phyloP scores from a whole-genome alignment of 208 protist species.

The Angomonas desouzai region DNA sequence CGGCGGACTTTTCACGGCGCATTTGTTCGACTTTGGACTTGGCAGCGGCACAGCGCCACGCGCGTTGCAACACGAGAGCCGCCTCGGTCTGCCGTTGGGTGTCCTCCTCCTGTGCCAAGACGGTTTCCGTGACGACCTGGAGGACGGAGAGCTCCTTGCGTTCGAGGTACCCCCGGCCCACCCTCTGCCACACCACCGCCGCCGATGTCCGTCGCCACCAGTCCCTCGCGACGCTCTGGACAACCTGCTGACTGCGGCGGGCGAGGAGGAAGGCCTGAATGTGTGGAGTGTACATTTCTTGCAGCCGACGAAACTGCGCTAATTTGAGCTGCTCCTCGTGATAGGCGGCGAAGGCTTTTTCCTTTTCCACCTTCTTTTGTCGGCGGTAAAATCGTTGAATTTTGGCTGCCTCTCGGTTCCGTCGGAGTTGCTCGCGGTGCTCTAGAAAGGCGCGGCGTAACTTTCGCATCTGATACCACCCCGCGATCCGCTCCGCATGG shows the following conservation, averaged over 20 bases:
- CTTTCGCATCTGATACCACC: constrained; percentile 61
- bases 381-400: constrained; percentile 62
- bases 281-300: constrained; percentile 28
- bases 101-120: constrained; percentile 29
- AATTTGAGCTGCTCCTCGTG: constrained; percentile 48
- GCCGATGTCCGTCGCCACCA: constrained; percentile 36
- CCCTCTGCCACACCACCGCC: constrained; percentile 49
- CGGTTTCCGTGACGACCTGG: constrained; percentile 21
- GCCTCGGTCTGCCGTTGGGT: constrained; percentile 28
- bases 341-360: constrained; percentile 62
- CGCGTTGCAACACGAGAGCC: constrained; percentile 68
- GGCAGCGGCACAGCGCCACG: constrained; percentile 65
- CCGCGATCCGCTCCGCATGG: constrained; percentile 46
- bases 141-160: constrained; percentile 36
- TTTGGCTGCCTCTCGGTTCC: constrained; percentile 31
- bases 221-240: constrained; percentile 41
- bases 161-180: constrained; percentile 46
- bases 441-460: constrained; percentile 45
- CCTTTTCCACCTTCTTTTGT: constrained; percentile 38
- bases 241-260: constrained; percentile 37
- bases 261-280: constrained; percentile 49
- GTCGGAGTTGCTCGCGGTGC: constrained; percentile 36
- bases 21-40: constrained; percentile 53
- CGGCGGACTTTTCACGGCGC: constrained; percentile 46
- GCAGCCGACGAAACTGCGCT: constrained; percentile 9